These are phyloP conservation scores for Curvularia sp. DNA, from an alignment of 2,329 filamentous ascomycete species.

Conservation along the genomic window DNA sequence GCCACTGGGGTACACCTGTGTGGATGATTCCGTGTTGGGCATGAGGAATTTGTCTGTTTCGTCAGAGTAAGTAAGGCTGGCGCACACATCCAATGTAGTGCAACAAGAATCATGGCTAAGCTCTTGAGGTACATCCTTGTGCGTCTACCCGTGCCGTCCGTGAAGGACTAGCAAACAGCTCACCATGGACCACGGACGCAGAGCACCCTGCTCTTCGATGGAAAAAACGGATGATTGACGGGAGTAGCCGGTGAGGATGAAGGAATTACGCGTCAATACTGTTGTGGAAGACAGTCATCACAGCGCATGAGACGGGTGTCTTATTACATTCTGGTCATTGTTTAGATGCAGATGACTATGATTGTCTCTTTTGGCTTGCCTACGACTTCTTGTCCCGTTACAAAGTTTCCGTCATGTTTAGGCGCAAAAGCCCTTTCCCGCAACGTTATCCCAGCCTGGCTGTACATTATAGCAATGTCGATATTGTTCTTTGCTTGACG, in stretches of 20 bases:
- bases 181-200: neutral
- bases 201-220: neutral
- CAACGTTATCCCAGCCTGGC: neutral
- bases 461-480: neutral
- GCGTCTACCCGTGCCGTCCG: slow-evolving; percentile 20
- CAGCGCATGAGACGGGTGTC: slow-evolving; percentile 14
- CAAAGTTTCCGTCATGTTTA: neutral
- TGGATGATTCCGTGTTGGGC: slow-evolving; percentile 2
- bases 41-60: neutral
- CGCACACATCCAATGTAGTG: slow-evolving; percentile 15
- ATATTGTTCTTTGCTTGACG: neutral
- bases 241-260: neutral
- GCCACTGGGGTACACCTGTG: slow-evolving; percentile 14
- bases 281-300: slow-evolving; percentile 15
- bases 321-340: slow-evolving; percentile 33
- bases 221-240: neutral
- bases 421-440: neutral
- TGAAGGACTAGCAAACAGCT: neutral
- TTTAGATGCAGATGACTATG: slow-evolving; percentile 29
- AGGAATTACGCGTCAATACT: slow-evolving; percentile 12
- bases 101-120: slow-evolving; percentile 20
- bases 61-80: slow-evolving; percentile 26
- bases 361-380: neutral
- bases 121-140: slow-evolving; percentile 23
- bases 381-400: neutral